phyloP scores from a whole-genome alignment of 2,329 filamentous ascomycete species.

The Diaporthe ampelina region DNA sequence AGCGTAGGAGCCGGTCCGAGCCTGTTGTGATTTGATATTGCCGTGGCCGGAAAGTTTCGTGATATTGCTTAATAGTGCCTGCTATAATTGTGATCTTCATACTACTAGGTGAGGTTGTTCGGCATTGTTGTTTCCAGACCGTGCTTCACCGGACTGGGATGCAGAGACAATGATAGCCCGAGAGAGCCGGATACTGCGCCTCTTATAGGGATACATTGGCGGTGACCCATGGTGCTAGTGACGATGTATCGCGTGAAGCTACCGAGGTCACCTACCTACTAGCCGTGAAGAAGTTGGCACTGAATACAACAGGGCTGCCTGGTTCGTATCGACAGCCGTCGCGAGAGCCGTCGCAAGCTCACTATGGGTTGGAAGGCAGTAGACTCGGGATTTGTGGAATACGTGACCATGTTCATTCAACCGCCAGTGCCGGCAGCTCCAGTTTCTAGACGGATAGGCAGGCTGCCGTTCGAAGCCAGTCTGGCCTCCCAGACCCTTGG shows the following conservation, averaged over 20 bases:
- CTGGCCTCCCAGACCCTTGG: background rate
- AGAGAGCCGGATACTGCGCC: background rate
- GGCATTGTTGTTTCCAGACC: background rate
- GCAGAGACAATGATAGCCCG: background rate
- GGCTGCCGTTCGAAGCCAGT: background rate
- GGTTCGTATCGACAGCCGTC: background rate
- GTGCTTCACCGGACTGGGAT: background rate
- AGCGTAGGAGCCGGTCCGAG: constrained; percentile 14
- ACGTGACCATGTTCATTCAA: background rate
- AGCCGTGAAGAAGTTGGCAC: background rate
- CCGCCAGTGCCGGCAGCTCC: background rate
- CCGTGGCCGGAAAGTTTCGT: background rate
- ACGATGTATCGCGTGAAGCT: constrained; percentile 17
- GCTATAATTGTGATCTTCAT: constrained; percentile 18
- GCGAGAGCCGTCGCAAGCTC: background rate
- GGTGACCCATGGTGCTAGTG: background rate
- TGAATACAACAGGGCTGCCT: background rate
- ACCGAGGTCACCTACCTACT: background rate
- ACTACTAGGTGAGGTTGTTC: background rate
- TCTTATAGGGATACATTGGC: constrained; percentile 4
- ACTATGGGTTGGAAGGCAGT: background rate
- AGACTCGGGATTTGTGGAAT: background rate
- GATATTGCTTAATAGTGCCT: background rate
- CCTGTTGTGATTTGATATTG: constrained; percentile 15
- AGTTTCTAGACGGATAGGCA: background rate